phyloP scores from a whole-genome alignment of 2,329 filamentous ascomycete genomes.

The Stemphylium lycopersici region DNA sequence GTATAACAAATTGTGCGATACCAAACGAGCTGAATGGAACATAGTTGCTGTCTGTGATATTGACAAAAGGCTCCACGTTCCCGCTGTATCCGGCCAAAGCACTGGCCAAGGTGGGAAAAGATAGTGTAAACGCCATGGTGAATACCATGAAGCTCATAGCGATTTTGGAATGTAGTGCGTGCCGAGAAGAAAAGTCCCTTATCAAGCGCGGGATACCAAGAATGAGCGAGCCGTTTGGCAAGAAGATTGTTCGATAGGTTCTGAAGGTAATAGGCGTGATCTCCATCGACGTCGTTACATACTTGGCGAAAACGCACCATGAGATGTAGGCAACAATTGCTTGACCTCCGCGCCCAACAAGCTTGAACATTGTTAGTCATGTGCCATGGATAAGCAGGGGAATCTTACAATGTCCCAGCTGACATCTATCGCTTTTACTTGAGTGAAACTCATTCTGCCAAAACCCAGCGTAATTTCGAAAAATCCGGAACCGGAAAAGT shows the following conservation, averaged over 20 bases:
- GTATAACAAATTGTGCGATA: slow-evolving; percentile 14
- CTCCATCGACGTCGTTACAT: slow-evolving; percentile 31
- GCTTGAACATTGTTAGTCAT: slow-evolving; percentile 7
- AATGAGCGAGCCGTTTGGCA: slow-evolving; percentile 14
- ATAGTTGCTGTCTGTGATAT: slow-evolving; percentile 7
- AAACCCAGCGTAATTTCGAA: slow-evolving; percentile 30
- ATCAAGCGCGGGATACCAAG: neutral
- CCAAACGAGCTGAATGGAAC: slow-evolving; percentile 15
- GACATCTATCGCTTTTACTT: slow-evolving; percentile 31
- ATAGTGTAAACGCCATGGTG: slow-evolving; percentile 22
- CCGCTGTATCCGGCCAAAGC: slow-evolving; percentile 30
- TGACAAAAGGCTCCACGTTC: slow-evolving; percentile 14
- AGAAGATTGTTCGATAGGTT: slow-evolving; percentile 24
- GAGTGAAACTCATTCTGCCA: slow-evolving; percentile 19
- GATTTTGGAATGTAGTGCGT: slow-evolving; percentile 17
- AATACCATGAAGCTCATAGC: slow-evolving; percentile 29
- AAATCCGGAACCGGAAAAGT: slow-evolving; percentile 17
- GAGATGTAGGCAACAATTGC: slow-evolving; percentile 22
- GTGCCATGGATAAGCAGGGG: too few species aligned
- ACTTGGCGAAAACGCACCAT: slow-evolving; percentile 24
- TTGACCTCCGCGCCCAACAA: slow-evolving; percentile 30
- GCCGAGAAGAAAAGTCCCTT: slow-evolving; percentile 13
- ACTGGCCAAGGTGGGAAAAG: slow-evolving; percentile 25
- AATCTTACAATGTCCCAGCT: slow-evolving; percentile 34
- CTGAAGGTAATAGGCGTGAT: slow-evolving; percentile 22